Evolutionary conservation across 2,329 filamentous ascomycete genomes (phyloP), one percentile per base, ranked within the genome.

Genomic region (Fusarium tjaetaba): DNA sequence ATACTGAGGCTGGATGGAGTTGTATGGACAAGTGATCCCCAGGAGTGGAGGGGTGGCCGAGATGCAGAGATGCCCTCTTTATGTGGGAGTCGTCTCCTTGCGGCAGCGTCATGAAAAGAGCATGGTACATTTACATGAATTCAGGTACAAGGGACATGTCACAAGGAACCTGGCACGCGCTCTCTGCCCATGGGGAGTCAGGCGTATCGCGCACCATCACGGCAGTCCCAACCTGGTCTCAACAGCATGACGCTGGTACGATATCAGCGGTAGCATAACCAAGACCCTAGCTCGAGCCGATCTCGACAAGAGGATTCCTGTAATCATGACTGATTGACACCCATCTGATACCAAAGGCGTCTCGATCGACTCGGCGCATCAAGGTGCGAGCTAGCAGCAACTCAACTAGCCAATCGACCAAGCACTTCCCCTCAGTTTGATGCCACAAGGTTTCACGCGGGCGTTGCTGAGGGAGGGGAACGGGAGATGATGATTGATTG

Each of bases 371-470:
- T 61, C 52, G 58, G 28, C 16, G 42, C 68, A 70, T 70, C 55
- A 65, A 41, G 34, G 39, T 55, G 56, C 7, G 61, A 41, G 51
- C 58, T 59, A 71, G 46, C 7, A 64, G 69, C 39, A 52, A 38
- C 60, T 38, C 46, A 48, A 58, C 39, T 26, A 53, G 38, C 72
- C 72, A 74, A 75, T 74, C 61, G 70, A 60, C 61, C 51, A 24
- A 49, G 61, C 61, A 71, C 51, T 75, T 75, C 68, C 71, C 75
- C 74, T 77, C 76, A 74, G 62, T 75, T 70, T 26, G 46, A 59
- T 63, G 46, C 57, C 76, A 76, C 75, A 78, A 78, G 73, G 76
- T 78, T 78, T 77, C 73, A 74, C 69, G 49, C 62, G 73, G 66
- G 67, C 52, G 66, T 52, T 69, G 38, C 49, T 58, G 24, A 39